Percentiles rank a stretch among this genome's conserved stretches.
Evolutionary conservation across 352 stramenopile species (phyloP).

Genomic region (Phytophthora ramorum): DNA sequence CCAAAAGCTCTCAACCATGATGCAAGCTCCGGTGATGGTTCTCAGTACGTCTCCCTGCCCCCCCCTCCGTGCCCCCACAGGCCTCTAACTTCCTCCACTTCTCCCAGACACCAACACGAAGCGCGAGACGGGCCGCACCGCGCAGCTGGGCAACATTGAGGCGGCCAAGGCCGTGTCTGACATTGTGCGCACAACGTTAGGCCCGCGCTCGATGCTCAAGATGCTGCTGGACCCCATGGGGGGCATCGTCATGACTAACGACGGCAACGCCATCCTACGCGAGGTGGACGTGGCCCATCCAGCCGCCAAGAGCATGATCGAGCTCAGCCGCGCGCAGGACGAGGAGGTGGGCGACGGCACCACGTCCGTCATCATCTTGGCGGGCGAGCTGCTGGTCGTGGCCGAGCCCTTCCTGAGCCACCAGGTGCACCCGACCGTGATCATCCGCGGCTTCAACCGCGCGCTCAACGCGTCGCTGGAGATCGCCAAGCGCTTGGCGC

Average conservation of each 20-base stretch:
- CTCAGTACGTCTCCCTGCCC: slow-evolving; percentile 81
- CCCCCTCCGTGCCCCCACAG: not conserved
- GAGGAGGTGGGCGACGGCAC: slow-evolving; percentile 99
- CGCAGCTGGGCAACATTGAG: slow-evolving; percentile 98
- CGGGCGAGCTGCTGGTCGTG: slow-evolving; percentile 97
- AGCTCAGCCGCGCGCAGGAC: slow-evolving; percentile 98
- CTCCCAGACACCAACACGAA: slow-evolving; percentile 96
- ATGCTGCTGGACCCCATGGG: slow-evolving; percentile 99
- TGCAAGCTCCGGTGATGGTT: slow-evolving; percentile 95
- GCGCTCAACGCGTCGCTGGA: slow-evolving; percentile 89
- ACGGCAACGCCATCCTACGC: slow-evolving; percentile 99
- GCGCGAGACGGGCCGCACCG: slow-evolving; percentile 97
- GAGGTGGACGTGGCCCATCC: slow-evolving; percentile 98
- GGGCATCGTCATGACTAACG: slow-evolving; percentile 99
- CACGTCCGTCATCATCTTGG: slow-evolving; percentile 99
- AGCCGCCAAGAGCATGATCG: slow-evolving; percentile 99
- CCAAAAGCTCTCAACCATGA: slow-evolving; percentile 45
- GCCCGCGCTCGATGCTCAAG: slow-evolving; percentile 98
- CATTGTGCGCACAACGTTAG: slow-evolving; percentile 99
- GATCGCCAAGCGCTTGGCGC: slow-evolving; percentile 93
- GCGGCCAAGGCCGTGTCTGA: slow-evolving; percentile 97
- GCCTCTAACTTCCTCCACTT: slow-evolving; percentile 2
- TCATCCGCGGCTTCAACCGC: slow-evolving; percentile 96
- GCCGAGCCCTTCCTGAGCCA: slow-evolving; percentile 97
- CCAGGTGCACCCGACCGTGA: slow-evolving; percentile 98